A percentile compares a stretch with the other conserved stretches of the same genome.
Evolutionary conservation across 2,329 filamentous ascomycete species (phyloP).

Genomic region (Colletotrichum chrysophilum): DNA sequence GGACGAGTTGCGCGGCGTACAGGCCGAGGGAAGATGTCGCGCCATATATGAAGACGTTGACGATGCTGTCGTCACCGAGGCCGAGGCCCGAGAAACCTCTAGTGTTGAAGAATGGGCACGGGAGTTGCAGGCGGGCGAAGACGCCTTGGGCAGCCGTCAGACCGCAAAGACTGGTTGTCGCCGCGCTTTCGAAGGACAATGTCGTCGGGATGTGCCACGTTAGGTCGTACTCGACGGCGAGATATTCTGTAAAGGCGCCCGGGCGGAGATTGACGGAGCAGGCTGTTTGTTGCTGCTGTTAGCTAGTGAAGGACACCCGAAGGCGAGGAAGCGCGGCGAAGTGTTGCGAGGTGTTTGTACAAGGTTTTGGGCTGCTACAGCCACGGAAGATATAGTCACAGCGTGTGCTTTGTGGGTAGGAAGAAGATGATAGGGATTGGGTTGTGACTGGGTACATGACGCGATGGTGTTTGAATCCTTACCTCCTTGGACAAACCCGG

Average conservation of each 20-base stretch:
- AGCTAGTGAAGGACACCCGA: no score
- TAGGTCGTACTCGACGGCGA: slow-evolving; percentile 38
- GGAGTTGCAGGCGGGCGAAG: slow-evolving; percentile 40
- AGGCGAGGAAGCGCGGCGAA: no score
- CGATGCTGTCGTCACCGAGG: not conserved
- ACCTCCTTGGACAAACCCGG: slow-evolving; percentile 46
- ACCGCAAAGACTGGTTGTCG: slow-evolving; percentile 43
- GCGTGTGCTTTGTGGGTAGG: no score
- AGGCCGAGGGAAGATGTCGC: slow-evolving; percentile 37
- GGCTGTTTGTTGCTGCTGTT: slow-evolving; percentile 25
- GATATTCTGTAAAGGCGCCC: slow-evolving; percentile 50
- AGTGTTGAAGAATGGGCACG: slow-evolving; percentile 32
- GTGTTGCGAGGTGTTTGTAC: no score
- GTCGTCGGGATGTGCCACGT: slow-evolving; percentile 38
- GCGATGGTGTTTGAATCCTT: no score
- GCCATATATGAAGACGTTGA: slow-evolving; percentile 34
- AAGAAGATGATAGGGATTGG: no score
- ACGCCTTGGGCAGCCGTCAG: slow-evolving; percentile 48
- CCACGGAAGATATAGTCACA: no score
- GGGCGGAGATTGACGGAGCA: slow-evolving; percentile 45
- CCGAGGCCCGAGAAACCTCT: not conserved
- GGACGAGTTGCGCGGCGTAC: slow-evolving; percentile 35
- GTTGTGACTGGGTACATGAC: no score
- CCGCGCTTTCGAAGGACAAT: slow-evolving; percentile 40
- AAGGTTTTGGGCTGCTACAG: no score